Evolutionary conservation across 345 rosid species (phyloP), one percentile per base, ranked within the genome.

Genomic region (Euphorbia tirucalli): DNA sequence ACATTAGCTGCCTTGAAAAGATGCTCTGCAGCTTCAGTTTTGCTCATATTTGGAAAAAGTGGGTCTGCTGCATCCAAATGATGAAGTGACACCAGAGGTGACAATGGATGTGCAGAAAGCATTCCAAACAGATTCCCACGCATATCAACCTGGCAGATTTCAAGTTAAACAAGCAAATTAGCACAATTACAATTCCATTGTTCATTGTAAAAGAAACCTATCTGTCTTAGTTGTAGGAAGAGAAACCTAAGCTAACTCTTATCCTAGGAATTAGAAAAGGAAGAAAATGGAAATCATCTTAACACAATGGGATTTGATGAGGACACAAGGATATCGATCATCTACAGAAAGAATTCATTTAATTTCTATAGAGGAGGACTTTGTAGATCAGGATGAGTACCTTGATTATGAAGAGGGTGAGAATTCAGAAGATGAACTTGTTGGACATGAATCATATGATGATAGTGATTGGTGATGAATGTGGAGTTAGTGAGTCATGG

Each of bases 61-160:
- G 98, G 90, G 59, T 92, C 87, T 65, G 83, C 86, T 30, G 87
- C 91, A 65, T 94, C 98, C 82, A 92, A 75, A 76, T 94, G 98
- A 83, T 92, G 98, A 73, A 94, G 95, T 7, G 98, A 94, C 56
- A 89, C 68, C 79, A 92, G 75, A 15, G 90, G 93, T 28, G 95
- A 85, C 61, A 90, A 61, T 0, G 98, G 96, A 78, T 94, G 98
- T 15, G 97, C 87, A 37, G 92, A 83, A 62, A 94, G 79, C 84
- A 92, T 65, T 50, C 98, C 98, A 78, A 89, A 84, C 78, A 87
- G 18, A 80, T 85, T 81, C 66, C 98, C 97, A 37, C 98, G 82
- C 87, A 92, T 75, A 72, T 92, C 98, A 48, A 92, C 78, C 98
- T 94, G 82, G 22, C 25, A 71, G 73, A 65, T 54, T 50, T 16